phyloP scores from a whole-genome alignment of 2,329 filamentous ascomycete species.

The Cadophora malorum region DNA sequence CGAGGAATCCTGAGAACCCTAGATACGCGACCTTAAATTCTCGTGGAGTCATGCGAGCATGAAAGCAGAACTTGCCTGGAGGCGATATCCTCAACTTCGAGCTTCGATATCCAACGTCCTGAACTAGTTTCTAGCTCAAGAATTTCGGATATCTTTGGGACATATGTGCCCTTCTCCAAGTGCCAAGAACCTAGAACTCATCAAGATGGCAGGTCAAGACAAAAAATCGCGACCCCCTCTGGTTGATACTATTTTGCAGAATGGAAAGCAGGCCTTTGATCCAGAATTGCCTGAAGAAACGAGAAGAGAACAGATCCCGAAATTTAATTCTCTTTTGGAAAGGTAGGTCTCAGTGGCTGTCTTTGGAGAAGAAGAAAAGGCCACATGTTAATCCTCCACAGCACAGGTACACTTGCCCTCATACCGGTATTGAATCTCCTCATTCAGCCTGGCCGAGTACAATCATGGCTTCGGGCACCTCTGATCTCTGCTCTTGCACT shows the following conservation, averaged over 20 bases:
- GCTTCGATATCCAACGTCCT: neutral
- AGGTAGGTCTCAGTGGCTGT: slow-evolving; percentile 25
- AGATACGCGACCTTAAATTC: neutral
- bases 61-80: neutral
- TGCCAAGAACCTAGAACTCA: neutral
- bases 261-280: slow-evolving; percentile 42
- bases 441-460: slow-evolving; percentile 65
- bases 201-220: slow-evolving; percentile 16
- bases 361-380: neutral
- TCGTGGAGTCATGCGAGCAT: neutral
- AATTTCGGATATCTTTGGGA: neutral
- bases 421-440: slow-evolving; percentile 67
- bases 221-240: slow-evolving; percentile 36
- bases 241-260: slow-evolving; percentile 41
- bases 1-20: neutral
- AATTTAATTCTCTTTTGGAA: slow-evolving; percentile 38
- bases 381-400: slow-evolving; percentile 34
- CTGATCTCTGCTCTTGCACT: slow-evolving; percentile 64
- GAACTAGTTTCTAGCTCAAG: neutral
- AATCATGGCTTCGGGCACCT: slow-evolving; percentile 63
- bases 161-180: neutral
- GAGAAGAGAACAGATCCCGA: slow-evolving; percentile 29
- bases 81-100: neutral
- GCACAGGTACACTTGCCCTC: slow-evolving; percentile 58
- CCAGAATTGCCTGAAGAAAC: slow-evolving; percentile 34